Conservation (phyloP, 2,329 filamentous ascomycete genomes). For the Fusarium foetens region DNA sequence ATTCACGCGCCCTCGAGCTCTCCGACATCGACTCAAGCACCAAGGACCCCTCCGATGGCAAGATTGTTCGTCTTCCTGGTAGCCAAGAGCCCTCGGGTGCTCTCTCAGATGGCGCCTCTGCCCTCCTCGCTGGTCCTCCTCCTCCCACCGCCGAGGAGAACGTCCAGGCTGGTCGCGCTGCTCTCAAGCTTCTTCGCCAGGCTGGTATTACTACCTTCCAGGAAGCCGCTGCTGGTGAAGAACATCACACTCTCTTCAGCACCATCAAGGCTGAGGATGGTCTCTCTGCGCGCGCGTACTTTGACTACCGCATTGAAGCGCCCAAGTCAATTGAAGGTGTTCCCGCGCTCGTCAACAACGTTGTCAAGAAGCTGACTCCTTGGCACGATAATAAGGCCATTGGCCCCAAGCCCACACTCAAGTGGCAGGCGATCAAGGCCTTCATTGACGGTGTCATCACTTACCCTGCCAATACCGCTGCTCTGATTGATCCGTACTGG, state of each 20-base stretch:
- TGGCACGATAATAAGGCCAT: constrained; percentile 29
- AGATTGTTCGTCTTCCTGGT: constrained; percentile 40
- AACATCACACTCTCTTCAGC: constrained; percentile 27
- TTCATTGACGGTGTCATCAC: constrained; percentile 45
- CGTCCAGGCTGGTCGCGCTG: constrained; percentile 35
- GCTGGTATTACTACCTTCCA: constrained; percentile 45
- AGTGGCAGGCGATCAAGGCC: constrained; percentile 45
- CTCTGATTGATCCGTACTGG: constrained; percentile 43
- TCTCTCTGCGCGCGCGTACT: constrained; percentile 40
- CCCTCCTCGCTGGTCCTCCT: constrained; percentile 36
- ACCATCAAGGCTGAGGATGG: constrained; percentile 37
- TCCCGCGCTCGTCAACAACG: constrained; percentile 18
- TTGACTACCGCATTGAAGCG: constrained; percentile 43
- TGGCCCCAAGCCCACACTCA: constrained; percentile 35
- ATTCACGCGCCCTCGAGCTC: constrained; percentile 38
- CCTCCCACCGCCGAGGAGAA: constrained; percentile 34
- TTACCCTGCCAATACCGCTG: constrained; percentile 44
- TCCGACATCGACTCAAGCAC: constrained; percentile 39
- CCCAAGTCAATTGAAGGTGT: constrained; percentile 28
- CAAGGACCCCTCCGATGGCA: constrained; percentile 35
- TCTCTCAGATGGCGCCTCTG: constrained; percentile 38
- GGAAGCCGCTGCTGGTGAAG: constrained; percentile 34
- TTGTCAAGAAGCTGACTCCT: constrained; percentile 5
- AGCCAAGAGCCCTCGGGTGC: constrained; percentile 42
- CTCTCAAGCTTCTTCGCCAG: constrained; percentile 43